A percentile compares a stretch with the other conserved stretches of the same genome.
Conservation (phyloP, 139 green algal genomes). For the Marvania coccoides region DNA sequence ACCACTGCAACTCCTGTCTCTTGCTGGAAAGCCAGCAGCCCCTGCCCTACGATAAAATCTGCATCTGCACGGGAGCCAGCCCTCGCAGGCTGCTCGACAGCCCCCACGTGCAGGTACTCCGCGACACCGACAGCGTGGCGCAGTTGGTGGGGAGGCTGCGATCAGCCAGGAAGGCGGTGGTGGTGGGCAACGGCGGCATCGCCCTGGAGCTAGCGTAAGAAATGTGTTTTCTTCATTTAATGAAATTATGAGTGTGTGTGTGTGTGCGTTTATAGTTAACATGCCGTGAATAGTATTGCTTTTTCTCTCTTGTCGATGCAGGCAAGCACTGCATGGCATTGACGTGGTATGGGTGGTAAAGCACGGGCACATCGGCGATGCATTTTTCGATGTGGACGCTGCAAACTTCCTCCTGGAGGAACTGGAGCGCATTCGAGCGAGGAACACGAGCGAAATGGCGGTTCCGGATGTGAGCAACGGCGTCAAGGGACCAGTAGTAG, state of each 20-base stretch:
- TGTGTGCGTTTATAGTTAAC: not conserved
- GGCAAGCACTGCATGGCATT: constrained; percentile 24
- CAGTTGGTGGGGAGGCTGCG: constrained; percentile 18
- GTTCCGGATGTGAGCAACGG: not conserved
- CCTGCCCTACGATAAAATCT: constrained; percentile 60
- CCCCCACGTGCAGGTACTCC: constrained; percentile 23
- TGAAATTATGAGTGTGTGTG: not conserved
- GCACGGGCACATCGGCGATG: constrained; percentile 74
- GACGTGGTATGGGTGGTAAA: constrained; percentile 71
- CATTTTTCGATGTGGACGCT: constrained; percentile 80
- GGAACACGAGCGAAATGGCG: not conserved
- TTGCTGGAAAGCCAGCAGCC: constrained; percentile 16
- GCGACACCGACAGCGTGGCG: constrained; percentile 65
- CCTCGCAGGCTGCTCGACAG: constrained; percentile 39
- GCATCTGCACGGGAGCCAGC: constrained; percentile 55
- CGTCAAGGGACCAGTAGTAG: not conserved
- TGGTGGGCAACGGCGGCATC: constrained; percentile 87
- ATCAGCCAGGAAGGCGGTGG: constrained; percentile 28
- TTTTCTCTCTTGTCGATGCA: not conserved
- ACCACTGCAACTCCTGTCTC: not conserved
- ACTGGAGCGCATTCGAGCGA: constrained; percentile 7
- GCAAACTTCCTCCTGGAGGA: constrained; percentile 59
- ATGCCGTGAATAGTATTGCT: not conserved
- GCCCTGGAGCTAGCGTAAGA: constrained; percentile 63
- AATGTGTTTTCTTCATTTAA: constrained; percentile 2